Base-by-base conservation (phyloP, 2,329 filamentous ascomycete species). In the Lasiodiplodia gonubiensis region DNA sequence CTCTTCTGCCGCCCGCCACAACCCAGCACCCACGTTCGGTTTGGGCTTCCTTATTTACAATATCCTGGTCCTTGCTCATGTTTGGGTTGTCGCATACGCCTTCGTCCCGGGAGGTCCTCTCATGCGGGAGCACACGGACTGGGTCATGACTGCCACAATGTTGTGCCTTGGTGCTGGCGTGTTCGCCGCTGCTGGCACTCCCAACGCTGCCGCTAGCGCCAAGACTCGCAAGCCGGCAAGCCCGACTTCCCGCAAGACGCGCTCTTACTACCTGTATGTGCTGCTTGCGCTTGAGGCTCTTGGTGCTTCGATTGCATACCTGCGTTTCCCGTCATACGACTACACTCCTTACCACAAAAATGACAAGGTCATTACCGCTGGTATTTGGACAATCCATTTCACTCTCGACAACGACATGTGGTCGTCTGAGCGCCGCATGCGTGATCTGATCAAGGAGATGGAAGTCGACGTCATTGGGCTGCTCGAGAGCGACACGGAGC, bases 361-460 rank as follows among this genome's bases (percentile, higher is more conserved):
- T 64, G 91, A 94, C 70, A 95, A 95, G 72, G 82, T 96, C 64
- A 86, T 97, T 68, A 98, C 96, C 0, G 93, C 93, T 1, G 95
- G 95, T 72, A 98, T 99, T 78, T 99, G 95, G 95, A 99, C 95
- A 0, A 94, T 98, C 67, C 95, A 99, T 81, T 99, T 99, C 79
- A 94, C 92, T 16, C 88, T 99, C 23, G 95, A 99, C 81, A 98
- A 99, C 74, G 92, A 97, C 78, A 97, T 98, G 94, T 98, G 93
- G 93, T 94, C 92, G 11, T 97, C 94, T 0, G 95, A 99, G 80
- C 89, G 92, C 73, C 93, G 95, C 70, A 96, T 97, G 89, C 91
- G 92, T 68, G 90, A 97, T 82, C 84, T 97, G 16, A 90, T 97
- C 80, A 89, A 92, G 75, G 95, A 98, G 74, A 83, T 97, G n/a